Evolutionary conservation across 192 early-diverging fungal species (phyloP).

Genomic region (Dispira simplex): DNA sequence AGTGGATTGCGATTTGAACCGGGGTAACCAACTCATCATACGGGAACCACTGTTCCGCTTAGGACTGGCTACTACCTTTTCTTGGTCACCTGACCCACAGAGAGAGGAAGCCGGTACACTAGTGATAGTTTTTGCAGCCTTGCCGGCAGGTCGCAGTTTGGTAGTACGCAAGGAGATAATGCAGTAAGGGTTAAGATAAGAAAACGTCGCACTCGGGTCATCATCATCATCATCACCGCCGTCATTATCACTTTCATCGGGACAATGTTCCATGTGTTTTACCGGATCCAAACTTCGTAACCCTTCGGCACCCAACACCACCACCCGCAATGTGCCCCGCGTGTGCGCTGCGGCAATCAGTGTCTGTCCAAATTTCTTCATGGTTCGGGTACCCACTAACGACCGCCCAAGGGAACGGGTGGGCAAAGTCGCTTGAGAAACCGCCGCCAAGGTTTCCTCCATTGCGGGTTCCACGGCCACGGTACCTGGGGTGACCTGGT

Average conservation of each 20-base stretch:
- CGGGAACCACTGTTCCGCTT: too few species aligned
- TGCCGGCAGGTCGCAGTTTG: neutral
- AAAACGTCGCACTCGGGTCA: neutral
- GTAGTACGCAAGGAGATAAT: neutral
- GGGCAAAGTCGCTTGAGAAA: neutral
- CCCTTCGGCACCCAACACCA: constrained; percentile 5
- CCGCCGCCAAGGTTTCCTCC: too few species aligned
- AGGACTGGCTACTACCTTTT: too few species aligned
- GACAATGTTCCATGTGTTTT: neutral
- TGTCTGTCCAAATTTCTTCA: neutral
- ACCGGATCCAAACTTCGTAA: neutral
- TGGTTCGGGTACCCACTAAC: neutral
- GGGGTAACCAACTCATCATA: too few species aligned
- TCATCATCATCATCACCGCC: neutral
- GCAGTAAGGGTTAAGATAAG: constrained; percentile 9
- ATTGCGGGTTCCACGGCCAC: too few species aligned
- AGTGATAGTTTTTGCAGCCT: too few species aligned
- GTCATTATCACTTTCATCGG: neutral
- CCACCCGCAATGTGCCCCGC: constrained; percentile 2
- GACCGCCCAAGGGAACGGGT: neutral
- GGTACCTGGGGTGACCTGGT: too few species aligned
- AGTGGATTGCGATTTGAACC: too few species aligned
- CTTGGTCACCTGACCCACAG: too few species aligned
- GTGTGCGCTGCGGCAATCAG: constrained; percentile 1
- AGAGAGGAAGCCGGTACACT: too few species aligned